Base-by-base conservation (phyloP, 2,329 filamentous ascomycete genomes). In the Biscogniauxia mediterranea region DNA sequence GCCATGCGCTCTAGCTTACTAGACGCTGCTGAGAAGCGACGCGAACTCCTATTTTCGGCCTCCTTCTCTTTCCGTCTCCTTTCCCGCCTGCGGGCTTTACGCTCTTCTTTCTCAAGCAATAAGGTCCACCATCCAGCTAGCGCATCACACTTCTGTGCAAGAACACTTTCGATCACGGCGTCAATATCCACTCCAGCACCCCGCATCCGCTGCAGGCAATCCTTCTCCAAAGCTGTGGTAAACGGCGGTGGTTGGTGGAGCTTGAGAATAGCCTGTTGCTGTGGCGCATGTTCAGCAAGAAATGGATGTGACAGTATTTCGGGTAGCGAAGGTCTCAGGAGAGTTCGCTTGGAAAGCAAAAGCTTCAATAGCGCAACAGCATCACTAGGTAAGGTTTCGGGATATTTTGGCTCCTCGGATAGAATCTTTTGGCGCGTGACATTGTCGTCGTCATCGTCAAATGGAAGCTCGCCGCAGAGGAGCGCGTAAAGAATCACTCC, bases 121-220 rank as follows among this genome's bases (percentile, higher is more conserved):
- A 99, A 77, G 2, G 92, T 91, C 95, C 95, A 99, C 95, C 95
- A 99, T 5, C 95, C 95, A 56, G 93, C 92, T 55, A 99, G 79
- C 5, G 89, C 85, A 76, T 99, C 94, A 72, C 95, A 98, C 66
- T 92, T 85, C 74, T 97, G 92, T 3, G 93, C 87, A 42, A 97
- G 77, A 2, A 99, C 95, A 69, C 95, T 96, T 73, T 98, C 94
- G 65, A 98, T 94, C 7, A 99, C 92, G 63, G 90, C 85, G 73
- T 99, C 95, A 61, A 96, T 95, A 71, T 98, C 91, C 23, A 98
- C 93, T 0, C 95, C 95, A 5, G 95, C 93, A 66, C 90, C 91
- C 61, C 91, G 89, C 93, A 99, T 97, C 23, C 95, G 86, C 64
- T 97, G 89, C 25, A 99, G 76, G 0, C 93, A 96, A 54, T 96